Conservation (phyloP, 176 grass and related monocot genomes). For the Bolboschoenus planiculmis region DNA sequence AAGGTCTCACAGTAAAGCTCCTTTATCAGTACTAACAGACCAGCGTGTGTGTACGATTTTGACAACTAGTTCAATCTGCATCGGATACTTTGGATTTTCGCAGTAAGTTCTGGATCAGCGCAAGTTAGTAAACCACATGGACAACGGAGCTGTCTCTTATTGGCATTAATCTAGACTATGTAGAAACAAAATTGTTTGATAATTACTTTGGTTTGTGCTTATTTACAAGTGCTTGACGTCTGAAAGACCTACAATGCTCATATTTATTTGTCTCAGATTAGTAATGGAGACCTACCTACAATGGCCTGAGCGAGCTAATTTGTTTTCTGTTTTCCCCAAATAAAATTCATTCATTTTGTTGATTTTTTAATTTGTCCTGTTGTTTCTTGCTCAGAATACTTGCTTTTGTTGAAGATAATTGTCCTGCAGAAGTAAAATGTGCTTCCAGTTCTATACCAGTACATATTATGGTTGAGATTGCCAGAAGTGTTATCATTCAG, state of each 20-base stretch:
- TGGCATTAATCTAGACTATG: not conserved
- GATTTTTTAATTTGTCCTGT: not conserved
- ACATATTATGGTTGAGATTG: not conserved
- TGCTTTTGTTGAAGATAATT: not conserved
- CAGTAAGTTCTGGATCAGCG: not conserved
- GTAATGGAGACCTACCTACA: not conserved
- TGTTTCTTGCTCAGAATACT: not conserved
- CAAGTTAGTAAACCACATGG: not conserved
- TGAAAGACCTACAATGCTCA: not conserved
- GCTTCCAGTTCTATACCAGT: not conserved
- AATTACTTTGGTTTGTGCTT: not conserved
- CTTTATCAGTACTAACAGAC: not conserved
- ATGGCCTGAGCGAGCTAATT: not conserved
- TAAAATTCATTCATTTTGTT: not conserved
- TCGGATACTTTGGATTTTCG: not conserved
- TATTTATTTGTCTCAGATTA: not conserved
- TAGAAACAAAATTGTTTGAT: not conserved
- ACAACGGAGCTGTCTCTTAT: not conserved
- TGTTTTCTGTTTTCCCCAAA: not conserved
- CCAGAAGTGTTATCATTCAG: not conserved
- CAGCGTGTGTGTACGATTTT: not conserved
- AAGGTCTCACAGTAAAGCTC: not conserved
- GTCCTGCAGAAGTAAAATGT: not conserved
- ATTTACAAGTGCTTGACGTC: not conserved
- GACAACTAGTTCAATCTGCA: not conserved